phyloP scores from a whole-genome alignment of 192 early-diverging fungal genomes.

The Spinellus fusiger region DNA sequence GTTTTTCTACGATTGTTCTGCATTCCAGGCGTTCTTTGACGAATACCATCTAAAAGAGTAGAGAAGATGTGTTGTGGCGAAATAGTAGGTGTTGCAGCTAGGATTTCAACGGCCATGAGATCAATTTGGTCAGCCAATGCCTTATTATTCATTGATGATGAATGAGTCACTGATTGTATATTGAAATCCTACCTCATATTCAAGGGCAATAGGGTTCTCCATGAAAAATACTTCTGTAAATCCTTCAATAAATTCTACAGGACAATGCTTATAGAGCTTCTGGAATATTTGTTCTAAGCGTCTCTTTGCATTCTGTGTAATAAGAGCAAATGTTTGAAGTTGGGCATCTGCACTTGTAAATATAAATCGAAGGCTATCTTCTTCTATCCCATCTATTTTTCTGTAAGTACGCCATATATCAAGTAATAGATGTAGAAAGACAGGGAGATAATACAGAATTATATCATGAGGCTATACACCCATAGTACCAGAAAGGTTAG shows the following conservation, averaged over 20 bases:
- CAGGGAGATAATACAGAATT: conserved; percentile 38
- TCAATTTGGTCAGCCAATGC: conserved; percentile 2
- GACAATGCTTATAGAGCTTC: conserved; percentile 44
- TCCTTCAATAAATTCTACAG: conserved; percentile 54
- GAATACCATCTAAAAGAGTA: conserved; percentile 40
- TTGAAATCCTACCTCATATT: conserved; percentile 30
- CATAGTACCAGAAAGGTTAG: no score
- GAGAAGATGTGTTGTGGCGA: conserved; percentile 30
- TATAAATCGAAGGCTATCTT: background rate
- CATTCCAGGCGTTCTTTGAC: conserved; percentile 38
- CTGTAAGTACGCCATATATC: conserved; percentile 38
- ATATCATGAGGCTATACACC: conserved; percentile 39
- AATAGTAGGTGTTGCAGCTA: conserved; percentile 25
- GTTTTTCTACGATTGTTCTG: conserved; percentile 25
- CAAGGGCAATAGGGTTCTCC: conserved; percentile 43
- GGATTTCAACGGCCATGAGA: conserved; percentile 25
- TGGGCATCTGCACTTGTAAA: conserved; percentile 9
- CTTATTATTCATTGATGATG: background rate
- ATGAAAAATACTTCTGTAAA: conserved; percentile 63
- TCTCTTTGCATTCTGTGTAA: conserved; percentile 34
- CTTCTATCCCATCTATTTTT: background rate
- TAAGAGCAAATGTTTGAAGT: conserved; percentile 28
- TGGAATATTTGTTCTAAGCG: conserved; percentile 49
- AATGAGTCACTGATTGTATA: background rate
- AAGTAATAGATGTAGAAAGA: conserved; percentile 41